Evolutionary conservation across 2,329 filamentous ascomycete species (phyloP).

Genomic region (Claviceps pusilla): DNA sequence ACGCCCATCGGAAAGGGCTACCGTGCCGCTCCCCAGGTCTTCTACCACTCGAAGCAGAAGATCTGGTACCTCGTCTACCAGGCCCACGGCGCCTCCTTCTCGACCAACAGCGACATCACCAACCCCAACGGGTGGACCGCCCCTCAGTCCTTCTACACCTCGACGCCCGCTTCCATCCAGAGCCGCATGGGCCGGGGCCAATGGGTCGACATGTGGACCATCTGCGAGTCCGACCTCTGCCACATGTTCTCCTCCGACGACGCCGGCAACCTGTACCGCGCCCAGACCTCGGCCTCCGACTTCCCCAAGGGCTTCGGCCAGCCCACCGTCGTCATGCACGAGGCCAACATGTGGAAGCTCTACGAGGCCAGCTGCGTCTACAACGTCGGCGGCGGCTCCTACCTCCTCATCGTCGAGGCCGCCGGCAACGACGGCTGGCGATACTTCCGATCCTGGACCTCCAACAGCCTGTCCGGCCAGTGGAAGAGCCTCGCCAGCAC

Average conservation of each 20-base stretch:
- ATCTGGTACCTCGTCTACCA: slow-evolving; percentile 1
- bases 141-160: neutral
- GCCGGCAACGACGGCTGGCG: slow-evolving; percentile 37
- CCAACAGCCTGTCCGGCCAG: slow-evolving; percentile 35
- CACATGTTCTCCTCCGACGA: slow-evolving; percentile 55
- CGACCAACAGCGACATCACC: slow-evolving; percentile 1
- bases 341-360: slow-evolving; percentile 35
- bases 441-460: slow-evolving; percentile 54
- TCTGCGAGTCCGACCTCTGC: slow-evolving; percentile 44
- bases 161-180: slow-evolving; percentile 13
- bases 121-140: neutral
- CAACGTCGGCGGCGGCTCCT: slow-evolving; percentile 37
- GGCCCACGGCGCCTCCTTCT: neutral
- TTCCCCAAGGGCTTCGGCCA: slow-evolving; percentile 47
- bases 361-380: slow-evolving; percentile 57
- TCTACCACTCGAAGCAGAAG: neutral
- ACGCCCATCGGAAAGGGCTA: neutral
- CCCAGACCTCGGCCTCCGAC: slow-evolving; percentile 45
- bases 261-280: slow-evolving; percentile 50
- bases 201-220: slow-evolving; percentile 47
- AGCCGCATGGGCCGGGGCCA: slow-evolving; percentile 36
- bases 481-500: slow-evolving; percentile 44
- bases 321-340: slow-evolving; percentile 35
- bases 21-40: neutral
- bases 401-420: slow-evolving; percentile 55